Percentiles rank a stretch among this genome's conserved stretches.
Conservation (phyloP, 1,139 yeast genomes). For the Hansenula sp. region DNA sequence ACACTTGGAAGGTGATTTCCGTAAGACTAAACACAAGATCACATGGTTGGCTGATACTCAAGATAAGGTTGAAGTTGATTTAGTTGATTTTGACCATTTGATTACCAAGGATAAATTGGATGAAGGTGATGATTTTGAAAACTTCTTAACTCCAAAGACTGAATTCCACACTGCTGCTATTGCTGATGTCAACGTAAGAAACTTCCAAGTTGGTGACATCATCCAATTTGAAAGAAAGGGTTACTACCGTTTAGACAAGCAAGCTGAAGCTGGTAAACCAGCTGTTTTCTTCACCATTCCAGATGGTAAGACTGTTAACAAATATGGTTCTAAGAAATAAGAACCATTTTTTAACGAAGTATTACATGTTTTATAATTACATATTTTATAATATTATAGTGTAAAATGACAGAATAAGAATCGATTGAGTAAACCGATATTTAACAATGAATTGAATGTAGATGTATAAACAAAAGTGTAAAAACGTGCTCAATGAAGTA, state of each 20-base stretch:
- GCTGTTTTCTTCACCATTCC: constrained; percentile 91
- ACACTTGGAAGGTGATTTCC: constrained; percentile 95
- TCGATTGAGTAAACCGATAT: neutral
- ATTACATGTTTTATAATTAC: too few relatives aligned
- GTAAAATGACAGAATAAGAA: too few relatives aligned
- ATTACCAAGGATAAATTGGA: constrained; percentile 95
- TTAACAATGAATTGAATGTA: neutral
- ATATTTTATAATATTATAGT: too few relatives aligned
- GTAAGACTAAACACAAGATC: constrained; percentile 90
- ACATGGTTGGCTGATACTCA: constrained; percentile 92
- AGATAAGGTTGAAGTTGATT: constrained; percentile 66
- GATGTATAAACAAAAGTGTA: neutral
- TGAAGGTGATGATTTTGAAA: constrained; percentile 92
- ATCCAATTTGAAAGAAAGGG: constrained; percentile 98
- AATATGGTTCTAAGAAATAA: constrained; percentile 68
- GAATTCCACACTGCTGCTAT: constrained; percentile 77
- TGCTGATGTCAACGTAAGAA: constrained; percentile 77
- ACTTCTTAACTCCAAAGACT: constrained; percentile 84
- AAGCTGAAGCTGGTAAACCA: constrained; percentile 52
- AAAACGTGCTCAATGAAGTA: too few relatives aligned
- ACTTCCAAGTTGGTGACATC: constrained; percentile 79
- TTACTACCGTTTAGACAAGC: constrained; percentile 79
- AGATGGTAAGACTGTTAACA: constrained; percentile 88
- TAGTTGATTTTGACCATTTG: constrained; percentile 92
- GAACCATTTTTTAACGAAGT: neutral